Conservation (phyloP, 2,329 filamentous ascomycete genomes). For the Macroventuria anomochaeta region DNA sequence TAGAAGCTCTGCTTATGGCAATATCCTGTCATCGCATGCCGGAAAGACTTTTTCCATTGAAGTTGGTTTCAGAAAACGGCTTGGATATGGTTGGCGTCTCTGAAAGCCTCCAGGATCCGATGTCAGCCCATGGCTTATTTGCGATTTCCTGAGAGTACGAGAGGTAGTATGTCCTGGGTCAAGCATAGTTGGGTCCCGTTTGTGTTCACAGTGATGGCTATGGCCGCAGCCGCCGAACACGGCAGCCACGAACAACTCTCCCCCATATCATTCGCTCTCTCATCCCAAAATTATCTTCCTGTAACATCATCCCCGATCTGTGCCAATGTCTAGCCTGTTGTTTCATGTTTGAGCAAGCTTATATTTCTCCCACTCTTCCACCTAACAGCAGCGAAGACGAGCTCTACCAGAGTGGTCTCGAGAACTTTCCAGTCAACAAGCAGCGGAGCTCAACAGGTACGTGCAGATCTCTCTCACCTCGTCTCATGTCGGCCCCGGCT, state of each 20-base stretch:
- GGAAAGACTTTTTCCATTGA: too few relatives aligned
- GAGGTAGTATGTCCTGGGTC: neutral
- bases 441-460: neutral
- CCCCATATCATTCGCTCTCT: neutral
- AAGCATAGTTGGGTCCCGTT: neutral
- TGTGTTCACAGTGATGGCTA: neutral
- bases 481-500: slow-evolving; percentile 1
- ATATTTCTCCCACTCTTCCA: neutral
- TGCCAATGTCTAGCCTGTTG: neutral
- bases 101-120: too few relatives aligned
- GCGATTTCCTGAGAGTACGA: too few relatives aligned
- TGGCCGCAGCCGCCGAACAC: neutral
- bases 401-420: slow-evolving; percentile 19
- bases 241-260: neutral
- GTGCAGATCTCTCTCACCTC: neutral
- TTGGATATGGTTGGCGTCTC: too few relatives aligned
- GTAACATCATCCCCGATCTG: too few relatives aligned
- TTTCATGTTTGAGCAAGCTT: slow-evolving; percentile 19
- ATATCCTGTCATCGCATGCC: too few relatives aligned
- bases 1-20: too few relatives aligned
- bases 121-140: too few relatives aligned
- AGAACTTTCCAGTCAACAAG: slow-evolving; percentile 19
- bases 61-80: too few relatives aligned
- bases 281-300: neutral
- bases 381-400: slow-evolving; percentile 16